Conservation (phyloP, 2,329 filamentous ascomycete species). For the Penicillium sp. region DNA sequence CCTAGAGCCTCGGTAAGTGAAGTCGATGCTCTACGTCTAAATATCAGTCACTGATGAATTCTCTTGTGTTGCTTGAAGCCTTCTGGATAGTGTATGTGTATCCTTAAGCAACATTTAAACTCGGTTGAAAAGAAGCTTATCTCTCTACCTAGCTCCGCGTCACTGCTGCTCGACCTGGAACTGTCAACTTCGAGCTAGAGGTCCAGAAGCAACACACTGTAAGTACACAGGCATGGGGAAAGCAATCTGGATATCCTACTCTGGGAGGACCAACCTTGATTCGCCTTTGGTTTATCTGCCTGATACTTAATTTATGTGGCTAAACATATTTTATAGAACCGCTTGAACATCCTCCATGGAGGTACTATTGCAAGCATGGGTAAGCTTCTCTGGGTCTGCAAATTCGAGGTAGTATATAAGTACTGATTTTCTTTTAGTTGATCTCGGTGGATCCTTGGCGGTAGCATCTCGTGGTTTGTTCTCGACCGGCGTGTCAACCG, state of each 20-base stretch:
- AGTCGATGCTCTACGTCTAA: neutral
- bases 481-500: constrained; percentile 66
- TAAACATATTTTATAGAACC: constrained; percentile 50
- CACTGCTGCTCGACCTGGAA: constrained; percentile 60
- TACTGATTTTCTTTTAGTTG: constrained; percentile 44
- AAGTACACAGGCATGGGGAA: constrained; percentile 18
- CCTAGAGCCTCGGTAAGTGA: constrained; percentile 75
- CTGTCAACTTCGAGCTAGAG: constrained; percentile 64
- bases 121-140: neutral
- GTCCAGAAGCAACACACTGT: constrained; percentile 67
- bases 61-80: constrained; percentile 17
- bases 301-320: neutral
- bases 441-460: constrained; percentile 66
- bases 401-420: neutral
- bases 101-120: neutral
- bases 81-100: constrained; percentile 5
- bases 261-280: neutral
- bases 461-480: constrained; percentile 66
- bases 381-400: constrained; percentile 21
- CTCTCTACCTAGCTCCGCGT: constrained; percentile 54
- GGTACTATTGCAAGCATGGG: constrained; percentile 65
- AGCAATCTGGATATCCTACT: neutral
- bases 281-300: neutral
- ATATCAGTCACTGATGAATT: constrained; percentile 6
- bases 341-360: constrained; percentile 65